Base-by-base conservation (phyloP, 345 rosid species). In the Pistacia atlantica region DNA sequence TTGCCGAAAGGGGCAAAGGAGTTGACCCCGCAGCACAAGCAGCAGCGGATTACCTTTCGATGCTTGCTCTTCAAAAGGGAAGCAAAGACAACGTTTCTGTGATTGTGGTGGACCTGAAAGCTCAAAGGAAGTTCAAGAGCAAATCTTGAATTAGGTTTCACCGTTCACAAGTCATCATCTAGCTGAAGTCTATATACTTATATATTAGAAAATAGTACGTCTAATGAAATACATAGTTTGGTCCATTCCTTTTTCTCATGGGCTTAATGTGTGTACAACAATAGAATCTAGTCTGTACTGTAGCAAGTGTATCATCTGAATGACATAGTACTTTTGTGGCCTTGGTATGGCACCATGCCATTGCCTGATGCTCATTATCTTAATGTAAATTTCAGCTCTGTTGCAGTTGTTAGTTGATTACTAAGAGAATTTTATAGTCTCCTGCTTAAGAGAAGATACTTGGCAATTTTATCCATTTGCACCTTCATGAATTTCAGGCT, bases 71-170 rank as follows among this genome's bases (percentile, higher is more conserved):
- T 46, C 92, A 89, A 59, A 95, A 86, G 76, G 98, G 98, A 57
- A 90, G 98, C 92, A 86, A 83, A 71, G 99, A 95, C 83, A 93
- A 95, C 82, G 80, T 93, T 83, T 89, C 97, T 1, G 88, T 95
- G 67, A 84, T 95, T 31, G 98, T 95, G 66, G 88, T 95, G 75
- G 99, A 95, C 88, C 82, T 93, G 85, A 95, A 90, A 83, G 89
- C 90, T 71, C 98, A 90, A 73, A 88, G 98, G 85, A 95, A 91
- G 86, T 80, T 86, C 80, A 95, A 84, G 87, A 87, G 83, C 85
- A 95, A 83, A 81, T 77, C 92, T 69, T 87, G 81, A 85, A 31
- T 66, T 51, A 60, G 77, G 74, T 69, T 42, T 7, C 46, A 1
- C 46, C 46, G 6, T 42, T 75, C 83, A 63, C 38, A 72, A 5